Evolutionary conservation across 345 rosid genomes (phyloP), one percentile per base, ranked within the genome.

Genomic region (Eutrema yunnanense): DNA sequence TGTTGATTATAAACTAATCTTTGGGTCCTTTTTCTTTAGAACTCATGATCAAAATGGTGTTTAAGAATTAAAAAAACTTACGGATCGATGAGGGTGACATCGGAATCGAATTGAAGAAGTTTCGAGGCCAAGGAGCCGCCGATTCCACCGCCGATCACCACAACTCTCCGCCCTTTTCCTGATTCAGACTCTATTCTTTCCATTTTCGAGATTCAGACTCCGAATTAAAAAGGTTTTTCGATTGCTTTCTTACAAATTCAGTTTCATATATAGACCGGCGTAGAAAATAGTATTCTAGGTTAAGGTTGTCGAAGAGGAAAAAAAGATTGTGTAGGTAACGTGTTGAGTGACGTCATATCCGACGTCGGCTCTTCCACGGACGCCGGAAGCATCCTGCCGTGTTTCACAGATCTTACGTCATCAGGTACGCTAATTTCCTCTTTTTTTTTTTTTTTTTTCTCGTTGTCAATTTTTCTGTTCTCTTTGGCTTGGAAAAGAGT

Each of bases 81-180:
- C 90, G 90, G 81, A 64, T 89, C 92, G 70, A 89, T 78, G 30
- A 89, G 88, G 73, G 88, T 86, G 34, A 89, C 83, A 59, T 86
- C 83, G 3, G 90, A 86, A 52, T 57, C 41, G 81, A 82, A 85
- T 36, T 87, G 96, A 37, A 87, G 80, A n/a, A 81, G 13, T 34
- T 84, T 83, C 1, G 86, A 86, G 40, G 85, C 70, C 7, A 87
- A 12, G 22, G 90, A 82, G 8, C 96, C 92, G 30, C 82, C 92
- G 51, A 89, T 29, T 9, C 90, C 92, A 0, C 96, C 90, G 40
- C 92, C 92, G 16, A 89, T 62, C 6, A 89, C 77, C 56, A 89
- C 84, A 70, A 87, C 76, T 19, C 79, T 76, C 74, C 59, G 83
- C 6, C 44, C 72, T 0, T 54, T 72, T 57, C 72, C 80, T 62